Conservation (phyloP, 805 yeast species). For the Nakazawaea siamensis region DNA sequence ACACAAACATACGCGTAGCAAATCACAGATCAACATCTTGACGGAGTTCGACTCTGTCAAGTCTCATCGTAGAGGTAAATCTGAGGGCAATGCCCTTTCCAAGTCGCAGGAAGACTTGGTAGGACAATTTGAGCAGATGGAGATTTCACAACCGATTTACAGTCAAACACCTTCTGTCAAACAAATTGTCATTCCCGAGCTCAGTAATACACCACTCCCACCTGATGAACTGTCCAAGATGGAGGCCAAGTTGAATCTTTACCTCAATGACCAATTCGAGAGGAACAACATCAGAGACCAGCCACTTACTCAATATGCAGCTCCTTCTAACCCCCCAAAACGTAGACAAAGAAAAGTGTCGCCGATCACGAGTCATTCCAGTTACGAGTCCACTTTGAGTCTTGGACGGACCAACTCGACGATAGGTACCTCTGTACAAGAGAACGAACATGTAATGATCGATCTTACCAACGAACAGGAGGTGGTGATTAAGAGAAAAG, state of each 20-base stretch:
- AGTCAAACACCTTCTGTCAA: conserved; percentile 5
- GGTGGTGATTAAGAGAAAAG: conserved; percentile 2
- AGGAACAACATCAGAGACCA: conserved; percentile 1
- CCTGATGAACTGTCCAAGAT: conserved; percentile 2
- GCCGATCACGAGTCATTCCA: conserved; percentile 7
- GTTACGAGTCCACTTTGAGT: conserved; percentile 8
- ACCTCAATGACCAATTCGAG: conserved; percentile 7
- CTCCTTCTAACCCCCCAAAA: not conserved
- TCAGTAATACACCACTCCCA: not conserved
- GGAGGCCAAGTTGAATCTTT: conserved; percentile 4
- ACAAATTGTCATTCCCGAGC: conserved; percentile 8
- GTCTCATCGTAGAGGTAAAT: conserved; percentile 2
- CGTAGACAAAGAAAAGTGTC: conserved; percentile 1
- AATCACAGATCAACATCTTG: conserved; percentile 6
- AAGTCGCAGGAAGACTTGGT: too few species aligned
- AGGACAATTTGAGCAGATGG: not conserved
- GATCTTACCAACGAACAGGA: conserved; percentile 9
- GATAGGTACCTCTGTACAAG: conserved; percentile 1
- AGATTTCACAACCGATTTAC: not conserved
- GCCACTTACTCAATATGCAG: not conserved
- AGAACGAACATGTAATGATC: conserved; percentile 4
- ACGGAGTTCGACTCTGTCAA: not conserved
- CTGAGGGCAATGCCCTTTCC: not conserved
- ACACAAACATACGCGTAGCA: conserved; percentile 9
- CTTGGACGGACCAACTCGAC: conserved; percentile 4